A percentile compares a stretch with the other conserved stretches of the same genome.
Conservation (phyloP, 2,329 filamentous ascomycete genomes). For the Fusarium sororula region DNA sequence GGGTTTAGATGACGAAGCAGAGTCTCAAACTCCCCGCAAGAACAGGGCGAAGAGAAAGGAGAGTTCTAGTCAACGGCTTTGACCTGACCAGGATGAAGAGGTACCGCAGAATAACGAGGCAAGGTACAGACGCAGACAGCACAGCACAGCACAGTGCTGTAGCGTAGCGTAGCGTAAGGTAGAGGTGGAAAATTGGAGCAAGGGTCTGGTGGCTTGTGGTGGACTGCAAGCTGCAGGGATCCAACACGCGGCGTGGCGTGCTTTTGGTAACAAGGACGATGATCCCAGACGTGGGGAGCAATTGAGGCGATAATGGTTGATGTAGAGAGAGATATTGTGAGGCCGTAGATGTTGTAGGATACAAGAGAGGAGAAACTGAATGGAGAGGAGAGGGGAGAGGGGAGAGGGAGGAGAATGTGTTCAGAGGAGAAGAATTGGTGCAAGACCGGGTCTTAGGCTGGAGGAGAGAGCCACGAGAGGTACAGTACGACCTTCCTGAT, state of each 20-base stretch:
- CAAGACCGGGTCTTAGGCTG: conserved; percentile 4
- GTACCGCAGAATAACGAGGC: conserved; percentile 10
- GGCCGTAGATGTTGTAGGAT: not conserved
- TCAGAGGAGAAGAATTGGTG: conserved; percentile 15
- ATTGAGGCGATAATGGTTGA: conserved; percentile 19
- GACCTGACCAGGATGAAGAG: conserved; percentile 23
- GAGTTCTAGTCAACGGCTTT: conserved; percentile 37
- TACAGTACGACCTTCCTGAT: conserved; percentile 9
- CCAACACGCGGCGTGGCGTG: conserved; percentile 38
- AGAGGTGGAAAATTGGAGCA: conserved; percentile 40
- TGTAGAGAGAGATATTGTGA: not conserved
- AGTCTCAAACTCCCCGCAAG: conserved; percentile 42
- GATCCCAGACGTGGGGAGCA: conserved; percentile 14
- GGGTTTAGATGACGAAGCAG: conserved; percentile 40
- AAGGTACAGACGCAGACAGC: not conserved
- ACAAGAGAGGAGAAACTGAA: not conserved
- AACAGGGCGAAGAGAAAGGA: conserved; percentile 40
- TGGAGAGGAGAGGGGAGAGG: not conserved
- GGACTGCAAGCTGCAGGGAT: conserved; percentile 36
- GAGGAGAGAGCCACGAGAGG: not conserved
- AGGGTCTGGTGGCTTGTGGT: conserved; percentile 41
- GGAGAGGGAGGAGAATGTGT: conserved; percentile 9
- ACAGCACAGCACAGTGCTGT: not conserved
- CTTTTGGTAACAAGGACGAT: conserved; percentile 29
- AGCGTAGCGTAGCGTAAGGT: conserved; percentile 30